Percentiles rank a stretch among this genome's conserved stretches.
Evolutionary conservation across 345 rosid species (phyloP).

Genomic region (Aquilaria yunnanensis): DNA sequence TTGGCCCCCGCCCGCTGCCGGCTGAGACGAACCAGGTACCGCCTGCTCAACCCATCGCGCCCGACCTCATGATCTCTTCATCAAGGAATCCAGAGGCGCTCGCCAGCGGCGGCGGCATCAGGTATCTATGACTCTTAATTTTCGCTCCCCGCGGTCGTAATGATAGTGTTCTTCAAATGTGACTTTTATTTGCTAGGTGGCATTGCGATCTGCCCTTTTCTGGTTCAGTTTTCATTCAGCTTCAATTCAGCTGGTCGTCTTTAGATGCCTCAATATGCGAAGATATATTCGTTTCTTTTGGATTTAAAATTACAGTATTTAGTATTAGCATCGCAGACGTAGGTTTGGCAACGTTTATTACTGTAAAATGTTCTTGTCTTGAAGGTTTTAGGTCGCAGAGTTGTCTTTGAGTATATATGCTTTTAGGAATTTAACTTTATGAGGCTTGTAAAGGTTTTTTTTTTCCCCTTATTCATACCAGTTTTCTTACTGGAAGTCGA

Average conservation of each 20-base stretch:
- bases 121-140: constrained; percentile 16
- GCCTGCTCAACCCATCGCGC: constrained; percentile 1
- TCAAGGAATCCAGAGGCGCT: constrained; percentile 23
- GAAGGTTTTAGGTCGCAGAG: too few relatives aligned
- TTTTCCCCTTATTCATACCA: background rate
- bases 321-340: too few relatives aligned
- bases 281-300: too few relatives aligned
- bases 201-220: too few relatives aligned
- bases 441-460: too few relatives aligned
- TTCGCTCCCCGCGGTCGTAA: background rate
- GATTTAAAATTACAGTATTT: too few relatives aligned
- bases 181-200: background rate
- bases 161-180: background rate
- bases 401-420: too few relatives aligned
- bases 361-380: too few relatives aligned
- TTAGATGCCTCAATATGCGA: too few relatives aligned
- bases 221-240: too few relatives aligned
- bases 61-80: constrained; percentile 20
- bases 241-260: background rate
- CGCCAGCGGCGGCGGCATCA: constrained; percentile 48
- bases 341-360: too few relatives aligned
- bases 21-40: background rate
- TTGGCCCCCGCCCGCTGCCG: constrained; percentile 6
- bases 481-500: constrained; percentile 31
- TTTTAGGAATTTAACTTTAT: too few relatives aligned